These are phyloP conservation scores for Globisporangium viniferum DNA, from an alignment of 352 stramenopile genomes.

Conservation along the genomic window DNA sequence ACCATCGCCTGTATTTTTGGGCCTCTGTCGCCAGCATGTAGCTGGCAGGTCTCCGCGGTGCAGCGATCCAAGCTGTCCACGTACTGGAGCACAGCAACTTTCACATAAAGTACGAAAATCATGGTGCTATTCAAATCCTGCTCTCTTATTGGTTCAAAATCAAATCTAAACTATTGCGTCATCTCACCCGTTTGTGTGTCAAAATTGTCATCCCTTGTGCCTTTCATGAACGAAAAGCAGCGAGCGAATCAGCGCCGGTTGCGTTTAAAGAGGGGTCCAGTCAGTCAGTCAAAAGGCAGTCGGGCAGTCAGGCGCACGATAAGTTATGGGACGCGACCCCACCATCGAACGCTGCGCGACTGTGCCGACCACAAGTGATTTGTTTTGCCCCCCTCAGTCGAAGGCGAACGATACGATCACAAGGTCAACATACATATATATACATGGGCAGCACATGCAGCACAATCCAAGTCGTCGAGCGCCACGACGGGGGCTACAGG, in stretches of 20 bases:
- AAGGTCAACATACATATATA: neutral
- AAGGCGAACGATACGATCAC: neutral
- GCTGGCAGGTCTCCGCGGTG: too few species aligned
- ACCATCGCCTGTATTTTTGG: too few species aligned
- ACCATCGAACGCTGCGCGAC: slow-evolving; percentile 1
- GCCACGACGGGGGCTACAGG: neutral
- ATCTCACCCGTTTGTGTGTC: too few species aligned
- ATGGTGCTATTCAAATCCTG: too few species aligned
- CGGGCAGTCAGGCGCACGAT: neutral
- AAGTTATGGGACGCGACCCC: neutral
- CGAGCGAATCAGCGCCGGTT: neutral
- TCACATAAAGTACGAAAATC: too few species aligned
- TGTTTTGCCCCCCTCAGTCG: neutral
- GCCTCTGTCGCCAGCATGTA: too few species aligned
- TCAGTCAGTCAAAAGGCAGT: neutral
- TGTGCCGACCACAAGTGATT: neutral
- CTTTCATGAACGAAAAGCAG: too few species aligned
- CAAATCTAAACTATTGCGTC: too few species aligned
- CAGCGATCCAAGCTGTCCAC: too few species aligned
- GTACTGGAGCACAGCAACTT: too few species aligned
- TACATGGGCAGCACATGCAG: slow-evolving; percentile 15
- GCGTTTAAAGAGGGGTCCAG: neutral
- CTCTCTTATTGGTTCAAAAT: too few species aligned
- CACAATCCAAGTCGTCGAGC: slow-evolving; percentile 12
- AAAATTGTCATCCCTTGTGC: too few species aligned